Conservation (phyloP, 352 stramenopile genomes). For the Phytophthora foliorum region DNA sequence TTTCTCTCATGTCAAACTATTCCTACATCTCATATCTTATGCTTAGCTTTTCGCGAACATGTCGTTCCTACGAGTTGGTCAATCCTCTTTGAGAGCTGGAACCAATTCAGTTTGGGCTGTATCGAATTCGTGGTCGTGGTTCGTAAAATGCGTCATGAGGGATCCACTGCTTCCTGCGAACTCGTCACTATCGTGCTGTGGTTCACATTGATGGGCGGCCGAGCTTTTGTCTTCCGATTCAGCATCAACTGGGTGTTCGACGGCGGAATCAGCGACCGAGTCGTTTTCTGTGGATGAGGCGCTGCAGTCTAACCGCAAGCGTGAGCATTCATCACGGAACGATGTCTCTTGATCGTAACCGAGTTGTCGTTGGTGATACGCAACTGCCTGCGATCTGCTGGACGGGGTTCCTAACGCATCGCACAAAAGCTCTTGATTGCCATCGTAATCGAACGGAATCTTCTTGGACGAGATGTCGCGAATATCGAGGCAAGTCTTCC, state of each 20-base stretch:
- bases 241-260: not conserved
- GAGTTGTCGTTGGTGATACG: slow-evolving; percentile 9
- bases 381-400: not conserved
- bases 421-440: slow-evolving; percentile 61
- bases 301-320: slow-evolving; percentile 26
- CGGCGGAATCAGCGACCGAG: not conserved
- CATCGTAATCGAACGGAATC: slow-evolving; percentile 67
- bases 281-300: slow-evolving; percentile 13
- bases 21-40: slow-evolving; percentile 4
- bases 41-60: not conserved
- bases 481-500: slow-evolving; percentile 67
- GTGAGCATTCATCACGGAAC: slow-evolving; percentile 4
- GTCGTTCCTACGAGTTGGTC: not conserved
- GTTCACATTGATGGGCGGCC: slow-evolving; percentile 29
- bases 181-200: slow-evolving; percentile 47
- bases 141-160: slow-evolving; percentile 6
- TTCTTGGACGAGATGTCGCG: slow-evolving; percentile 68
- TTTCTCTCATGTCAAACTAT: not conserved
- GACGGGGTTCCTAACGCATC: slow-evolving; percentile 50
- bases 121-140: slow-evolving; percentile 10
- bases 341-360: slow-evolving; percentile 5
- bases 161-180: slow-evolving; percentile 10
- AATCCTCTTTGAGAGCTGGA: not conserved
- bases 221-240: slow-evolving; percentile 22
- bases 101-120: not conserved